Evolutionary conservation across 2,329 filamentous ascomycete genomes (phyloP).

Genomic region (Alternaria infectoria): DNA sequence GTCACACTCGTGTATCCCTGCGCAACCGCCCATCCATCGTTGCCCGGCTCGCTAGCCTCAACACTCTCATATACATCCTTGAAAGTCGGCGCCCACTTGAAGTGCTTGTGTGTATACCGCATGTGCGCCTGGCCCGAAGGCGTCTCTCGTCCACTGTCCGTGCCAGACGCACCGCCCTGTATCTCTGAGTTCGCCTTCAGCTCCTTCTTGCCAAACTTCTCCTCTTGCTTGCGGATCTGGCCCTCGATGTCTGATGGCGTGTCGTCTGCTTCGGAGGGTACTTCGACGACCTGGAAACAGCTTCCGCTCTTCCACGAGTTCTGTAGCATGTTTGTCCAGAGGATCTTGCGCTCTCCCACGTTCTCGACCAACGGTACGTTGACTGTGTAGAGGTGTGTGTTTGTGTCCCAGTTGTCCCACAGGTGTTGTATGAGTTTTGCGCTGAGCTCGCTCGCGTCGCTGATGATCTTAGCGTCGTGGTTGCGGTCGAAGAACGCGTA

Average conservation of each 20-base stretch:
- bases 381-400: conserved; percentile 84
- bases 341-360: conserved; percentile 72
- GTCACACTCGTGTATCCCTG: conserved; percentile 90
- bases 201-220: conserved; percentile 53
- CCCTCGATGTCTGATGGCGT: conserved; percentile 72
- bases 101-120: conserved; percentile 79
- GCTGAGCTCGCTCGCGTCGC: conserved; percentile 74
- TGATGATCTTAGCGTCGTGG: conserved; percentile 82
- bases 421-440: conserved; percentile 82
- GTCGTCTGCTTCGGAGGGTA: conserved; percentile 66
- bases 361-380: conserved; percentile 86
- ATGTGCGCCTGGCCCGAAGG: conserved; percentile 41
- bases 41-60: conserved; percentile 77
- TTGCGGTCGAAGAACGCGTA: conserved; percentile 89
- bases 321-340: conserved; percentile 88
- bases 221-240: conserved; percentile 70
- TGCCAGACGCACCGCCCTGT: conserved; percentile 26
- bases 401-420: conserved; percentile 71
- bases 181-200: conserved; percentile 25
- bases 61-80: conserved; percentile 87
- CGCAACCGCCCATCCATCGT: conserved; percentile 91
- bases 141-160: conserved; percentile 40
- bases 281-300: conserved; percentile 83
- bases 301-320: conserved; percentile 87
- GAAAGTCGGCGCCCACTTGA: conserved; percentile 93